Percentiles rank a stretch among this genome's conserved stretches.
Conservation (phyloP, 352 stramenopile species). For the Phytophthora palmivora region DNA sequence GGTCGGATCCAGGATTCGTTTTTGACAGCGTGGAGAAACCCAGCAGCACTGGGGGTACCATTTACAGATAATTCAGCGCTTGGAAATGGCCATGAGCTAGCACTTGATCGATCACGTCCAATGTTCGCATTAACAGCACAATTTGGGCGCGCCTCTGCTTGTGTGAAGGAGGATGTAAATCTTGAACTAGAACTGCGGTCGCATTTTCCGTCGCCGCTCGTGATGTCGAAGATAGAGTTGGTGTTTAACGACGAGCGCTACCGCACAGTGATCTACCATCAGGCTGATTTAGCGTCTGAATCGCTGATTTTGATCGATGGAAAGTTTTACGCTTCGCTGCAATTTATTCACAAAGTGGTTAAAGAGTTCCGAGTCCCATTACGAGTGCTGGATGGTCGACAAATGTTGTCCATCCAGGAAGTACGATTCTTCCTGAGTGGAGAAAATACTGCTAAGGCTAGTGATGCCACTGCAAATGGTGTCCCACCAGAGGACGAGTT, state of each 20-base stretch:
- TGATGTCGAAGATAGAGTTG: conserved; percentile 70
- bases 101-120: conserved; percentile 56
- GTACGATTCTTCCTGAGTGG: conserved; percentile 62
- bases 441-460: conserved; percentile 21
- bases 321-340: conserved; percentile 54
- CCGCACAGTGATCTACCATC: conserved; percentile 65
- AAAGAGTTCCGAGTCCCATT: conserved; percentile 57
- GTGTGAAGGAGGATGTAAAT: conserved; percentile 68
- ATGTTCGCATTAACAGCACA: conserved; percentile 60
- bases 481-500: conserved; percentile 39
- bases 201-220: conserved; percentile 61
- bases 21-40: conserved; percentile 67
- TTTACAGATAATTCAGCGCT: conserved; percentile 53
- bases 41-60: conserved; percentile 40
- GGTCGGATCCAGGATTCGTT: conserved; percentile 66
- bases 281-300: conserved; percentile 23
- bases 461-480: conserved; percentile 19
- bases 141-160: conserved; percentile 73
- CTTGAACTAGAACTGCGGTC: conserved; percentile 60
- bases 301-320: conserved; percentile 32
- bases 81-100: conserved; percentile 51
- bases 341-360: conserved; percentile 48
- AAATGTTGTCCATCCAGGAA: conserved; percentile 69
- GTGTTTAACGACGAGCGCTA: conserved; percentile 83
- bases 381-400: conserved; percentile 58